Evolutionary conservation across 179 eudicot species (phyloP).

Genomic region (Vitellaria paradoxa): DNA sequence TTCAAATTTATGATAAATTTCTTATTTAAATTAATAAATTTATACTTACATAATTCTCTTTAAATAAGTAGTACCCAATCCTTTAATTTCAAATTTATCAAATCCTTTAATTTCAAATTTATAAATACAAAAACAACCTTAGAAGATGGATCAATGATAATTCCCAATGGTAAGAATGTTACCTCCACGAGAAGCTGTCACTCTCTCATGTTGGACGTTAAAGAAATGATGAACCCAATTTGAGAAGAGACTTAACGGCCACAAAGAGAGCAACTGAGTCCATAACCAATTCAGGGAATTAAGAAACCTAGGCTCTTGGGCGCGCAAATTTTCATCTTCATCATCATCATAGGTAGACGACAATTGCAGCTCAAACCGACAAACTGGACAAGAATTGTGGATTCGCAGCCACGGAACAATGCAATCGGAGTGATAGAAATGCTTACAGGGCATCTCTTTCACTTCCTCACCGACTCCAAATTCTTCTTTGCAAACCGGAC

Average conservation of each 20-base stretch:
- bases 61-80: too few relatives aligned
- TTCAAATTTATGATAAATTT: too few relatives aligned
- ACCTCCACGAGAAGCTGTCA: slow-evolving; percentile 25
- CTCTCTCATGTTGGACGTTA: slow-evolving; percentile 18
- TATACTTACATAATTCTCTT: too few relatives aligned
- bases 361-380: slow-evolving; percentile 55
- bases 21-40: too few relatives aligned
- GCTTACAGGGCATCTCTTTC: slow-evolving; percentile 67
- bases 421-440: slow-evolving; percentile 78
- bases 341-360: neutral
- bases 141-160: too few relatives aligned
- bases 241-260: slow-evolving; percentile 55
- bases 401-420: slow-evolving; percentile 80
- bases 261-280: slow-evolving; percentile 35
- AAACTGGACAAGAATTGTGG: slow-evolving; percentile 87
- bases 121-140: too few relatives aligned
- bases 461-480: slow-evolving; percentile 66
- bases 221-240: slow-evolving; percentile 36
- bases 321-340: slow-evolving; percentile 14
- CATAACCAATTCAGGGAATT: slow-evolving; percentile 23
- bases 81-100: too few relatives aligned
- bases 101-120: too few relatives aligned
- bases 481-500: slow-evolving; percentile 86
- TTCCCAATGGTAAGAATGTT: too few relatives aligned
- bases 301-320: slow-evolving; percentile 2